phyloP scores from a whole-genome alignment of 1,284 basidiomycete genomes.

The Ustilago trichophora region DNA sequence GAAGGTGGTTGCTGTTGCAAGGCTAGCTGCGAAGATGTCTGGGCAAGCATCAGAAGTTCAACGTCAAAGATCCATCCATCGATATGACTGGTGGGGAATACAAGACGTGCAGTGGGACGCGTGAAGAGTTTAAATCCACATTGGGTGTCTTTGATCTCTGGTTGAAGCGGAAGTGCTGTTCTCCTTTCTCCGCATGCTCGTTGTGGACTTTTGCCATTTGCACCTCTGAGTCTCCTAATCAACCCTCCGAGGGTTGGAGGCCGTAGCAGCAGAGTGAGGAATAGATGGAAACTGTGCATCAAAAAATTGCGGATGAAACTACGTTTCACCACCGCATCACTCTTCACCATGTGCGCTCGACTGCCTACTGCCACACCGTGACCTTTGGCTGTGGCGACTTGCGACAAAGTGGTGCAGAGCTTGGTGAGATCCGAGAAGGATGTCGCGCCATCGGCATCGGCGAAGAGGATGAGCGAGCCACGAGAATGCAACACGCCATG shows the following conservation, averaged over 20 bases:
- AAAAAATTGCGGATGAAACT: conserved; percentile 86
- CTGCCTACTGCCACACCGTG: conserved; percentile 80
- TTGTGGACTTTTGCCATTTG: background rate
- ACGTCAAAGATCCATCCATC: conserved; percentile 90
- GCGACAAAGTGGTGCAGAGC: conserved; percentile 75
- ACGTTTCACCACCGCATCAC: conserved; percentile 91
- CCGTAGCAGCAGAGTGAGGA: conserved; percentile 51
- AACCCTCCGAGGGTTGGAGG: conserved; percentile 42
- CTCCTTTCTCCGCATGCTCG: background rate
- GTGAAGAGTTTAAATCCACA: conserved; percentile 90
- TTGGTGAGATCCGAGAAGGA: conserved; percentile 80
- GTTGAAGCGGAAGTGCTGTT: conserved; percentile 69
- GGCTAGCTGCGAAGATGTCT: conserved; percentile 39
- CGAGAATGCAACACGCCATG: conserved; percentile 76
- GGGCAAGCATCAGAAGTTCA: conserved; percentile 86
- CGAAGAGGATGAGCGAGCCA: conserved; percentile 84
- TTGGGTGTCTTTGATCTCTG: conserved; percentile 91
- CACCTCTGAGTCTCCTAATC: background rate
- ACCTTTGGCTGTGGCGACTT: conserved; percentile 63
- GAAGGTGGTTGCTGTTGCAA: too few species aligned
- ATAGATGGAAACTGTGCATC: conserved; percentile 85
- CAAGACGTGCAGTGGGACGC: conserved; percentile 77
- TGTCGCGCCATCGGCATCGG: conserved; percentile 91
- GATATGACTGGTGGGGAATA: conserved; percentile 74
- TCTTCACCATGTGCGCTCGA: conserved; percentile 87